These are phyloP conservation scores for Globisporangium apiculatum DNA, from an alignment of 352 stramenopile species.

Conservation along the genomic window DNA sequence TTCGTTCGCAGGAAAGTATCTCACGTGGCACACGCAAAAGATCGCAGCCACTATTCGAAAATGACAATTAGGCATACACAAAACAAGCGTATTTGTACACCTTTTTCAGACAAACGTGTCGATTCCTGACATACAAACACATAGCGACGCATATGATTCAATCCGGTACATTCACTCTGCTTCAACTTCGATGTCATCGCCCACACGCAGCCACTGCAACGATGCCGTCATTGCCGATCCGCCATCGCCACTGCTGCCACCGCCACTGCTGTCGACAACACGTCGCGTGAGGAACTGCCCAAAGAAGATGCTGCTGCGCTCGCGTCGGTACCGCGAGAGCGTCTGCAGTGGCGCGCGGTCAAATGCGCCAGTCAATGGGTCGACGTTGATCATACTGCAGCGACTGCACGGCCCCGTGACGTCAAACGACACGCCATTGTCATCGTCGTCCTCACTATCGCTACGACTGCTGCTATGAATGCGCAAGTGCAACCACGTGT, in stretches of 20 bases:
- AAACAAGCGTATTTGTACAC: not conserved
- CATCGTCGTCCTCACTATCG: slow-evolving; percentile 3
- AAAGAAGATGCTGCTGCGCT: slow-evolving; percentile 78
- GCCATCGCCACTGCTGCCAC: not conserved
- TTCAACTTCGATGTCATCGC: slow-evolving; percentile 26
- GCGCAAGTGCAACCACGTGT: slow-evolving; percentile 45
- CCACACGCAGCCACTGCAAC: slow-evolving; percentile 27
- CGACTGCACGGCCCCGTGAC: slow-evolving; percentile 64
- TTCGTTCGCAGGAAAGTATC: not conserved
- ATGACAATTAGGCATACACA: not conserved
- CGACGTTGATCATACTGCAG: slow-evolving; percentile 82
- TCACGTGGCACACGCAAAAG: not conserved
- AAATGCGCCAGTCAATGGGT: slow-evolving; percentile 57
- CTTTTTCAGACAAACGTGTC: not conserved
- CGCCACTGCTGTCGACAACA: no score
- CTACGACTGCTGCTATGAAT: slow-evolving; percentile 13
- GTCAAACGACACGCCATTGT: slow-evolving; percentile 26
- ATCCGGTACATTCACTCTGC: not conserved
- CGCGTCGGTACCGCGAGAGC: slow-evolving; percentile 64
- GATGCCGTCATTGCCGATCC: not conserved
- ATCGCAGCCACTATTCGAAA: not conserved
- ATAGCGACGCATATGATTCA: not conserved
- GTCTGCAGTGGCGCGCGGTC: slow-evolving; percentile 51
- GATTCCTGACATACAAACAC: not conserved
- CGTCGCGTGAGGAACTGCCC: slow-evolving; percentile 58